These are phyloP conservation scores for Stylosanthes scabra DNA, from an alignment of 331 rosid species.

Conservation along the genomic window DNA sequence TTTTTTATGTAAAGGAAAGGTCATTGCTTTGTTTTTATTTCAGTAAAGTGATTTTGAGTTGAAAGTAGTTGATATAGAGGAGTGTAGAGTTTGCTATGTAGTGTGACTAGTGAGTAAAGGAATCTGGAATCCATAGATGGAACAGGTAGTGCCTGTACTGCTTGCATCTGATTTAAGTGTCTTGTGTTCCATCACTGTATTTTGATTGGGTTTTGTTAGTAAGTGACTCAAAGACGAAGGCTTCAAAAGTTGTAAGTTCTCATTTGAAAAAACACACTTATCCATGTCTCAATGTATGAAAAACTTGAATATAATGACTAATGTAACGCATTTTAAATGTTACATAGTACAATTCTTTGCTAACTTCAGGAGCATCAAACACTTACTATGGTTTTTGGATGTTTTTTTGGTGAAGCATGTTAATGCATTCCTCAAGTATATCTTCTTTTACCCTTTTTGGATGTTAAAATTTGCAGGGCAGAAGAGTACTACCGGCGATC, in stretches of 20 bases:
- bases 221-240: too few relatives aligned
- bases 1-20: too few relatives aligned
- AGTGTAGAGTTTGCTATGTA: constrained; percentile 12
- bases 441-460: constrained; percentile 4
- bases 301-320: too few relatives aligned
- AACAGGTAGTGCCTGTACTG: neutral
- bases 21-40: too few relatives aligned
- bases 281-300: too few relatives aligned
- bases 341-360: neutral
- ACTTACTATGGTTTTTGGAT: neutral
- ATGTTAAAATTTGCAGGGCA: constrained; percentile 61
- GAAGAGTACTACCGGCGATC: constrained; percentile 77
- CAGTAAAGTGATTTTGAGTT: too few relatives aligned
- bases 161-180: neutral
- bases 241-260: too few relatives aligned
- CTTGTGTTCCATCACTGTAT: too few relatives aligned
- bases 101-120: neutral
- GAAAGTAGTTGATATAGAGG: too few relatives aligned
- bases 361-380: neutral
- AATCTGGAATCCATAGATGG: neutral
- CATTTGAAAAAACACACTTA: too few relatives aligned
- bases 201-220: too few relatives aligned
- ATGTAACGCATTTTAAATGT: neutral
- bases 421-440: constrained; percentile 14
- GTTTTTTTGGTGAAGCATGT: constrained; percentile 8